Conservation (phyloP, 345 rosid genomes). For the Euphorbia pulcherrima region DNA sequence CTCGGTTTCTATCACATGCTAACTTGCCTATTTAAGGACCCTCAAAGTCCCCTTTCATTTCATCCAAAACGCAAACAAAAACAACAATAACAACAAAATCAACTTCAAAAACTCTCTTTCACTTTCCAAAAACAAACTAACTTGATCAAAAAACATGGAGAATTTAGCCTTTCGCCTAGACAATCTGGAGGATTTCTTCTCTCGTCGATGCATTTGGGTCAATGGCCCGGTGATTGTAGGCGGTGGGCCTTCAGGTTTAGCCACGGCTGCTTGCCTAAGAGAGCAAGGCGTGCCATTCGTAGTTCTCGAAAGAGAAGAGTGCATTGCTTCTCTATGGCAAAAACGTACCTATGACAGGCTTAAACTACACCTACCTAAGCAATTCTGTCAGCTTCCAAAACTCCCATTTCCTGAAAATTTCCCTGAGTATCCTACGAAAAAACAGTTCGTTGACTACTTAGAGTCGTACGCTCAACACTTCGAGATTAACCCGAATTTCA, state of each 20-base stretch:
- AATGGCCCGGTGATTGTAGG: slow-evolving; percentile 89
- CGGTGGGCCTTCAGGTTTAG: slow-evolving; percentile 82
- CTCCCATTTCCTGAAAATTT: slow-evolving; percentile 59
- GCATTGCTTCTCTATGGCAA: slow-evolving; percentile 89
- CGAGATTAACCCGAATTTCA: slow-evolving; percentile 55
- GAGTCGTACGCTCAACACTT: slow-evolving; percentile 60
- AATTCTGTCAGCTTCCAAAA: slow-evolving; percentile 64
- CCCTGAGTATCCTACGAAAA: slow-evolving; percentile 74
- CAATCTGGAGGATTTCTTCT: slow-evolving; percentile 25
- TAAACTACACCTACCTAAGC: slow-evolving; percentile 84
- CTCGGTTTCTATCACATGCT: slow-evolving; percentile 5
- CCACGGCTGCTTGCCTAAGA: slow-evolving; percentile 62
- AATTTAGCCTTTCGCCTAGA: too few relatives aligned
- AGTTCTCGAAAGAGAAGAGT: slow-evolving; percentile 65
- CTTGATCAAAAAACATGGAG: too few relatives aligned
- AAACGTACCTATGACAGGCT: slow-evolving; percentile 76
- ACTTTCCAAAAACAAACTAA: too few relatives aligned
- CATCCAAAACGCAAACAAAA: slow-evolving; percentile 11
- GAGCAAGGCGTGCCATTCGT: slow-evolving; percentile 70
- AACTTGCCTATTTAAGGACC: slow-evolving; percentile 11
- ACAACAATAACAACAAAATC: not conserved
- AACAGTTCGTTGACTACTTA: slow-evolving; percentile 66
- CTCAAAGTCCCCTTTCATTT: not conserved
- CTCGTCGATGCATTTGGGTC: slow-evolving; percentile 69
- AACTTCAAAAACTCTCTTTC: slow-evolving; percentile 8